Evolutionary conservation across 306 rosid species (phyloP).

Genomic region (Dryas octopetala): DNA sequence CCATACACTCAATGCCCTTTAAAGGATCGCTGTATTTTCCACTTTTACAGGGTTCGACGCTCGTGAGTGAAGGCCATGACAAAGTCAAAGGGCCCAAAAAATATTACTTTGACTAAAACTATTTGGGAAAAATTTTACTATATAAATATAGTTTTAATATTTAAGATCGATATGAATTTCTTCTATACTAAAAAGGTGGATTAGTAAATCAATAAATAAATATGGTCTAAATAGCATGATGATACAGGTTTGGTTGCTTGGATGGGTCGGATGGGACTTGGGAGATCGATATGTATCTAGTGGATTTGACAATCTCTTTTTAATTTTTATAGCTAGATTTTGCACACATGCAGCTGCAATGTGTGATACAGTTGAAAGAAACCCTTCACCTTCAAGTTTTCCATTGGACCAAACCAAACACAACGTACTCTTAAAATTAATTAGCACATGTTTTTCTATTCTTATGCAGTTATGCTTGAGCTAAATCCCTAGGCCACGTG

Average conservation of each 20-base stretch:
- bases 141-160: too few species aligned
- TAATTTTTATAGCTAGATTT: background rate
- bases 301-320: background rate
- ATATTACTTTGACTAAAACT: background rate
- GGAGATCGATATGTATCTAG: background rate
- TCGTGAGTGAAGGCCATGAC: background rate
- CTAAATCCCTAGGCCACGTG: background rate
- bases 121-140: too few species aligned
- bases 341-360: background rate
- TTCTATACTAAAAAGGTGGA: too few species aligned
- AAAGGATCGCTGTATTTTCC: constrained; percentile 2
- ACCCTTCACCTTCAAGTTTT: background rate
- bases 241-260: background rate
- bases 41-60: background rate
- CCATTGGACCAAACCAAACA: background rate
- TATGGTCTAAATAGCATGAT: too few species aligned
- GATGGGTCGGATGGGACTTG: background rate
- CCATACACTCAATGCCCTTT: background rate
- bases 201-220: too few species aligned
- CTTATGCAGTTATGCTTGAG: background rate
- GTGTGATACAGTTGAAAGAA: background rate
- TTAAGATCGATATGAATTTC: too few species aligned
- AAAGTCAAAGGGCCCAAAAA: constrained; percentile 7
- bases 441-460: background rate
- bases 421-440: background rate